Conservation (phyloP, 768 basidiomycete species). For the Suillus lakei region DNA sequence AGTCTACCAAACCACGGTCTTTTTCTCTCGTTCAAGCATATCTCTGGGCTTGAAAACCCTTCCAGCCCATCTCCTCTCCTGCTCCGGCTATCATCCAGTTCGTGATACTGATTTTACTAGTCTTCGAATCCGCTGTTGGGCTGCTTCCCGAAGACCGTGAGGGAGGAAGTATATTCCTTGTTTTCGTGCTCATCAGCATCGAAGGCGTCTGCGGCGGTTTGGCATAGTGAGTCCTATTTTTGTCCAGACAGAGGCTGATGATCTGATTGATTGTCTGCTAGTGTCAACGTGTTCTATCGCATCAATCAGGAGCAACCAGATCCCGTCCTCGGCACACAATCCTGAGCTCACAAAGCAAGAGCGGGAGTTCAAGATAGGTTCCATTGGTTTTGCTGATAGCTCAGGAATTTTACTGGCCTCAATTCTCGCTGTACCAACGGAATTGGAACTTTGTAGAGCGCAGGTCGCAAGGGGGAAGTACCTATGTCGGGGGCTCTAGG, state of each 20-base stretch:
- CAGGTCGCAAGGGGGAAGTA: constrained; percentile 74
- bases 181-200: constrained; percentile 78
- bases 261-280: constrained; percentile 35
- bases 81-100: constrained; percentile 78
- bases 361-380: constrained; percentile 89
- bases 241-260: not conserved
- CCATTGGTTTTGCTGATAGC: constrained; percentile 85
- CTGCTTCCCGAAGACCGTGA: constrained; percentile 54
- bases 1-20: constrained; percentile 89
- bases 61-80: constrained; percentile 66
- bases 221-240: constrained; percentile 70
- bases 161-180: constrained; percentile 58
- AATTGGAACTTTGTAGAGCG: constrained; percentile 73
- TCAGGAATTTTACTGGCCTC: constrained; percentile 61
- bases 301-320: constrained; percentile 75
- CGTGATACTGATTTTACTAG: constrained; percentile 63
- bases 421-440: constrained; percentile 50
- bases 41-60: constrained; percentile 84
- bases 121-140: constrained; percentile 70
- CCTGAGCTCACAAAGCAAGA: constrained; percentile 71
- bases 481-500: constrained; percentile 67
- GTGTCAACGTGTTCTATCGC: constrained; percentile 87
- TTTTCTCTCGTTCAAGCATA: constrained; percentile 90
- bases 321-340: constrained; percentile 48
- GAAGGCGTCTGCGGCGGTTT: constrained; percentile 94